These are phyloP conservation scores for Stevia rebaudiana DNA, from an alignment of 140 eudicot genomes.

Conservation along the genomic window DNA sequence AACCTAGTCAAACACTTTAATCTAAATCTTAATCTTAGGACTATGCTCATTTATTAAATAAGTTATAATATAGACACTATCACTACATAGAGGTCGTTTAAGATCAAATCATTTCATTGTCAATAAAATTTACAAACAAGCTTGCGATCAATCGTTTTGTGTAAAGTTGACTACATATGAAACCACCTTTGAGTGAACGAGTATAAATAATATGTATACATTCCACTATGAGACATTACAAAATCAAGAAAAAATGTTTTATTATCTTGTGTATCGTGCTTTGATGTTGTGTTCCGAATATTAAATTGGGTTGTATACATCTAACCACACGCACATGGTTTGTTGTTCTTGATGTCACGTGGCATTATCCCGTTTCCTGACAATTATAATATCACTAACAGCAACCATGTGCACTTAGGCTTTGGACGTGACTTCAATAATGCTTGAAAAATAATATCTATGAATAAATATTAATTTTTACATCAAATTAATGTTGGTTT, in stretches of 20 bases:
- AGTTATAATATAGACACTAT: no score
- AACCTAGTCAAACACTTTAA: no score
- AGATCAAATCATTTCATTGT: no score
- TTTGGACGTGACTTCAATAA: slow-evolving; percentile 17
- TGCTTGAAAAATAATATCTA: background rate
- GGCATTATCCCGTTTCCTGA: background rate
- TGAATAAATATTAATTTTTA: no score
- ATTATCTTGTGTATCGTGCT: background rate
- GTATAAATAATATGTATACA: background rate
- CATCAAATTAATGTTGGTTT: no score
- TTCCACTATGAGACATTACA: no score
- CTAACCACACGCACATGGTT: slow-evolving; percentile 22
- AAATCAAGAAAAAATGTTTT: background rate
- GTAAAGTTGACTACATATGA: background rate
- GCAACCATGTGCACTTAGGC: slow-evolving; percentile 23
- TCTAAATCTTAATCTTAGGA: no score
- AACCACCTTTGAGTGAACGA: background rate
- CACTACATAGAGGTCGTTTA: no score
- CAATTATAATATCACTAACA: slow-evolving; percentile 1
- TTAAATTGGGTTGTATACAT: background rate
- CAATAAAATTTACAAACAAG: no score
- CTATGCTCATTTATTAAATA: no score
- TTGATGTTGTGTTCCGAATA: background rate
- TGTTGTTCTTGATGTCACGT: slow-evolving; percentile 21
- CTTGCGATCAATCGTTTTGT: no score